Evolutionary conservation across 2,329 filamentous ascomycete genomes (phyloP).

Genomic region (Fusarium humuli): DNA sequence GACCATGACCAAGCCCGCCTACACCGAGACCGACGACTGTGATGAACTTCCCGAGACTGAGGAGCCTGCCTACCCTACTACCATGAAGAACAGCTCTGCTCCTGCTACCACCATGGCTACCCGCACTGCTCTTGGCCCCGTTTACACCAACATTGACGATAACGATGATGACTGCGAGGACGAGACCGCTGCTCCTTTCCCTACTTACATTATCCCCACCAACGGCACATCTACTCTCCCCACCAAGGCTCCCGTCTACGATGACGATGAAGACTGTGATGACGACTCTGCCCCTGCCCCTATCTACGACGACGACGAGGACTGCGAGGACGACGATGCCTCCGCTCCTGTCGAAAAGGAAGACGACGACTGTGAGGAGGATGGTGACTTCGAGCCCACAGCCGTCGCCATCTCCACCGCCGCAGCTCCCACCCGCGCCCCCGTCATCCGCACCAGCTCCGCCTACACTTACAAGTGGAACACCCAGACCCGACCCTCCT

Average conservation of each 20-base stretch:
- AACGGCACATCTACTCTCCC: conserved; percentile 30
- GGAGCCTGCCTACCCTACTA: conserved; percentile 14
- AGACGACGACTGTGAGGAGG: conserved; percentile 14
- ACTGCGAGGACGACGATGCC: conserved; percentile 4
- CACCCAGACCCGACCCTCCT: conserved; percentile 29
- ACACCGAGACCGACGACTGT: conserved; percentile 17
- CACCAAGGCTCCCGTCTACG: not conserved
- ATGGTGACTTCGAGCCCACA: conserved; percentile 9
- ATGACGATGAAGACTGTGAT: conserved; percentile 15
- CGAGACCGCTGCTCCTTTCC: conserved; percentile 16
- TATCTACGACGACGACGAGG: conserved; percentile 5
- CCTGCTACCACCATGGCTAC: conserved; percentile 32
- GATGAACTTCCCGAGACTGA: conserved; percentile 2
- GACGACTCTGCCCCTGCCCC: conserved; percentile 5
- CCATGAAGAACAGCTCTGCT: conserved; percentile 28
- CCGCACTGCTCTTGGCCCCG: conserved; percentile 27
- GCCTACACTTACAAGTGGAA: conserved; percentile 38
- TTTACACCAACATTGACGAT: conserved; percentile 21
- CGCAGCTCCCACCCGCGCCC: conserved; percentile 23
- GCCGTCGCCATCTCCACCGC: not conserved
- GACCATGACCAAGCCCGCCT: conserved; percentile 23
- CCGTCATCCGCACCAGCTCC: conserved; percentile 36
- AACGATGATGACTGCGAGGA: conserved; percentile 33
- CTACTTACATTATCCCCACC: conserved; percentile 28
- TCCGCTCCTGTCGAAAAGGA: not conserved